A percentile compares a stretch with the other conserved stretches of the same genome.
Evolutionary conservation across 306 rosid species (phyloP).

Genomic region (Quercus alba): DNA sequence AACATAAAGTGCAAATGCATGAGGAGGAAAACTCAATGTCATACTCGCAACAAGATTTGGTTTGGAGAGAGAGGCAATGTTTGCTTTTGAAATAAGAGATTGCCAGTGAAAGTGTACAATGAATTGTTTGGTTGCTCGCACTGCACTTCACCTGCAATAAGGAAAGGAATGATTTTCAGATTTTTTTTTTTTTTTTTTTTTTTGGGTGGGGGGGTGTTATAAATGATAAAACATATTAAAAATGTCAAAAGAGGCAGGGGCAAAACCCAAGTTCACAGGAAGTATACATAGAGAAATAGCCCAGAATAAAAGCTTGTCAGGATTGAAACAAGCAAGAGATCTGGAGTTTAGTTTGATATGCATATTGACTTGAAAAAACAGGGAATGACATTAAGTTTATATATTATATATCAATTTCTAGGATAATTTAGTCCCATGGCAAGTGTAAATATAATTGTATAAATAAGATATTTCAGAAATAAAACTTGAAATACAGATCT

Average conservation of each 20-base stretch:
- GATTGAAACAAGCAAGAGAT: background rate
- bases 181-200: background rate
- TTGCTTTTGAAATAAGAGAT: constrained; percentile 74
- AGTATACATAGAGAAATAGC: background rate
- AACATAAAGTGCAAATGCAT: constrained; percentile 8
- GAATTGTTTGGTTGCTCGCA: constrained; percentile 98
- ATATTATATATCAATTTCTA: no score
- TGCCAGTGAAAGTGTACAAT: constrained; percentile 88
- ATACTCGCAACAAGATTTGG: constrained; percentile 80
- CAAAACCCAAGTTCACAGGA: background rate
- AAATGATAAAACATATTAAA: no score
- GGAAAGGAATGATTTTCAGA: constrained; percentile 11
- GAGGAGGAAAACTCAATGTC: constrained; percentile 19
- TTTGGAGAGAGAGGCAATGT: constrained; percentile 82
- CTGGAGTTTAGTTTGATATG: no score
- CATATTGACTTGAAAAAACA: no score
- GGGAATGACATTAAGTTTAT: no score
- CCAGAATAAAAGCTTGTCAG: background rate
- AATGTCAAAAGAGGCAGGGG: no score
- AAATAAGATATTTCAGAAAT: no score
- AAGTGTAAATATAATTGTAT: no score
- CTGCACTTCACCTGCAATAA: constrained; percentile 83
- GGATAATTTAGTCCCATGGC: no score
- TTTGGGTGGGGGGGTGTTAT: no score
- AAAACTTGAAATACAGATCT: no score